Evolutionary conservation across 139 green algal genomes (phyloP).

Genomic region (Haematococcus lacustris): DNA sequence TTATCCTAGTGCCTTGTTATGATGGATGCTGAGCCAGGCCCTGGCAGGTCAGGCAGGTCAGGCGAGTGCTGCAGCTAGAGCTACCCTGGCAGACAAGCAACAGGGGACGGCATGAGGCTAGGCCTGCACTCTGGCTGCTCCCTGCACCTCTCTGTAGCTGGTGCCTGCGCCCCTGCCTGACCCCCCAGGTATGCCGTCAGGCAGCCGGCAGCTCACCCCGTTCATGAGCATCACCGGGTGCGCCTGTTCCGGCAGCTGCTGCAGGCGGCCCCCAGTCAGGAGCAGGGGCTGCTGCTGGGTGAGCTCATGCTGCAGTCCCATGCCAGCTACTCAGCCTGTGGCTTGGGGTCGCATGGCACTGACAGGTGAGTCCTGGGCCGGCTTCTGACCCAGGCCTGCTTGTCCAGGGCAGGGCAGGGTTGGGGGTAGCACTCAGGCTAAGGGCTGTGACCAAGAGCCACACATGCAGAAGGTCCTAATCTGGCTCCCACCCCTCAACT

Average conservation of each 20-base stretch:
- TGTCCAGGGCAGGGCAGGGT: neutral
- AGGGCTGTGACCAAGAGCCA: neutral
- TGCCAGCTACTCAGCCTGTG: constrained; percentile 51
- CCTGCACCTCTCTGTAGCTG: no score
- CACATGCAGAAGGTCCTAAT: neutral
- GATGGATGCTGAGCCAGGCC: no score
- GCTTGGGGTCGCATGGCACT: constrained; percentile 20
- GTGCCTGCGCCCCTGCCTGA: no score
- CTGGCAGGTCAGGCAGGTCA: no score
- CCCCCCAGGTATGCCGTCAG: constrained; percentile 55
- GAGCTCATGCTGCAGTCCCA: constrained; percentile 89
- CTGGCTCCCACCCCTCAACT: no score
- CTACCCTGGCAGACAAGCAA: no score
- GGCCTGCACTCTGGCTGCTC: no score
- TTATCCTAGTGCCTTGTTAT: no score
- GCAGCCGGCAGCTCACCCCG: constrained; percentile 60
- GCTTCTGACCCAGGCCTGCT: neutral
- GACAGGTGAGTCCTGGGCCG: constrained; percentile 15
- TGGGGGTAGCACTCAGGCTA: neutral
- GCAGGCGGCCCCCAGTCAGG: neutral
- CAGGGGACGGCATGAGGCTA: no score
- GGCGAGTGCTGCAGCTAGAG: no score
- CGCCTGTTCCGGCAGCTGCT: constrained; percentile 55
- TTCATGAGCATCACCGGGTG: constrained; percentile 79
- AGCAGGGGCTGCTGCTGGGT: constrained; percentile 50